Percentiles rank a stretch among this genome's conserved stretches.
Evolutionary conservation across 495 filamentous ascomycete species (phyloP).

Genomic region (Annulohypoxylon moriforme): DNA sequence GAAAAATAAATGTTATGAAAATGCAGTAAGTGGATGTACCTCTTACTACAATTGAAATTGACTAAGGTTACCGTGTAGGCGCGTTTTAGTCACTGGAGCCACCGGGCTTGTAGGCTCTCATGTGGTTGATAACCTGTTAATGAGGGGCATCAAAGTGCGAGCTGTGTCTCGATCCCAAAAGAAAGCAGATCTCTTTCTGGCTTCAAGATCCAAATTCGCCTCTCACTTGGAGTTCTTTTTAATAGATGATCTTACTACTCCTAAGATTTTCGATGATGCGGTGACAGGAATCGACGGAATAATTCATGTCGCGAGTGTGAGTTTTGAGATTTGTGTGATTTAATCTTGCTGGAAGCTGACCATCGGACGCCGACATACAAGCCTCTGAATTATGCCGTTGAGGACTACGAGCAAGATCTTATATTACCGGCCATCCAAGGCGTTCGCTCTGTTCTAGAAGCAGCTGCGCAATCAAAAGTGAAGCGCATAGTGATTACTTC

Average conservation of each 20-base stretch:
- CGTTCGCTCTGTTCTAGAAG: not conserved
- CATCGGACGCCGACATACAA: not conserved
- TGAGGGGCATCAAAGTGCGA: not conserved
- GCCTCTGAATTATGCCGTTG: not conserved
- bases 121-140: not conserved
- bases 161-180: not conserved
- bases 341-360: not conserved
- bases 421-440: not conserved
- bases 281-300: not conserved
- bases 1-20: not conserved
- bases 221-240: not conserved
- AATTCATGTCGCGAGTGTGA: not conserved
- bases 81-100: not conserved
- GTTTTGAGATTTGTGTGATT: not conserved
- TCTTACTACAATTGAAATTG: not conserved
- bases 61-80: not conserved
- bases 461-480: slow-evolving; percentile 50
- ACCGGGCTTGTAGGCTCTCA: not conserved
- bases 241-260: slow-evolving; percentile 1
- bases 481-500: slow-evolving; percentile 79
- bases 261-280: not conserved
- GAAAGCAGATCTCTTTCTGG: not conserved
- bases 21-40: not conserved
- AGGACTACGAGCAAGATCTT: not conserved
- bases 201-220: not conserved